Conservation (phyloP, 306 rosid species). For the Pterocarpus santalinus region DNA sequence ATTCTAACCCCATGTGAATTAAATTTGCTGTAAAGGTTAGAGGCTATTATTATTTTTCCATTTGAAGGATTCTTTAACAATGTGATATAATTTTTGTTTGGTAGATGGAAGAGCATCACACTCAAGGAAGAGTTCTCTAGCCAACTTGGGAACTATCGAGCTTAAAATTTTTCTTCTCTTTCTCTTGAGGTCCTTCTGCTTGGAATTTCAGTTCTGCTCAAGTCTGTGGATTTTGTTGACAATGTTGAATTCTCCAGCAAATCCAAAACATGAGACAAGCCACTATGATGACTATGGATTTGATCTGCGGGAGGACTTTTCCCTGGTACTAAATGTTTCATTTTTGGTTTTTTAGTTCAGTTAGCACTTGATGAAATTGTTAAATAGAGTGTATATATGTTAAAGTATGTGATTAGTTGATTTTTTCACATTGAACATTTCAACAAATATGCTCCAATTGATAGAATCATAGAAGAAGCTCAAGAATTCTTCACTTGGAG, state of each 20-base stretch:
- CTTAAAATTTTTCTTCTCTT: not conserved
- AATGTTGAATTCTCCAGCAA: slow-evolving; percentile 61
- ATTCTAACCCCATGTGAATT: slow-evolving; percentile 43
- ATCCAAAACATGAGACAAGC: slow-evolving; percentile 49
- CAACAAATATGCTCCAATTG: slow-evolving; percentile 10
- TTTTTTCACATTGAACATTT: not conserved
- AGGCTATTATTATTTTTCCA: slow-evolving; percentile 19
- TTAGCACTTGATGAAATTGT: not conserved
- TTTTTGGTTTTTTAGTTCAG: not conserved
- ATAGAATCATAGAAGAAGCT: slow-evolving; percentile 4
- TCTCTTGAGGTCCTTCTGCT: slow-evolving; percentile 16
- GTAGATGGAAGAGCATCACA: slow-evolving; percentile 30
- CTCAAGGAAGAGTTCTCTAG: slow-evolving; percentile 20
- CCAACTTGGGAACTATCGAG: slow-evolving; percentile 28
- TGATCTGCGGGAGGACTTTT: slow-evolving; percentile 70
- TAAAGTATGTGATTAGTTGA: slow-evolving; percentile 1
- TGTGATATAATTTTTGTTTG: slow-evolving; percentile 8
- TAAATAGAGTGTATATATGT: not conserved
- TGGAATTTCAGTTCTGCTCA: slow-evolving; percentile 12
- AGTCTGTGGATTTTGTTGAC: slow-evolving; percentile 11
- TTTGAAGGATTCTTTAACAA: slow-evolving; percentile 36
- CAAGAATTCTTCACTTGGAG: slow-evolving; percentile 1
- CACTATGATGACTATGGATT: slow-evolving; percentile 59
- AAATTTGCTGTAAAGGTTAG: slow-evolving; percentile 43
- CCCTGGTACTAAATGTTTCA: slow-evolving; percentile 51